phyloP scores from a whole-genome alignment of 192 early-diverging fungal species.

The Coemansia sp. region DNA sequence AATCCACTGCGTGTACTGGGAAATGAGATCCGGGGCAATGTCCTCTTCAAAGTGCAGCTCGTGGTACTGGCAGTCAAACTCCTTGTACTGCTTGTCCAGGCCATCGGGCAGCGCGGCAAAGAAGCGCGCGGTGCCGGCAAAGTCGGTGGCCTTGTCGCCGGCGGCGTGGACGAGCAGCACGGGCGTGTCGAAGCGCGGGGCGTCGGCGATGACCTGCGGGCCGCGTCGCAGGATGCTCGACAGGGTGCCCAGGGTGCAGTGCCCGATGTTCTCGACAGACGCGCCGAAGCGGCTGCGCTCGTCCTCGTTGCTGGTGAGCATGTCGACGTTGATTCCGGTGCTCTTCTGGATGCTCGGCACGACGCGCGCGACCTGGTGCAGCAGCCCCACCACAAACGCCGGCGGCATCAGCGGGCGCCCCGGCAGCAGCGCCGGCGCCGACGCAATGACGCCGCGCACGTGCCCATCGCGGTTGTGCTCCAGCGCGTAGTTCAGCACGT shows the following conservation, averaged over 20 bases:
- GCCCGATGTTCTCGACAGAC: constrained; percentile 24
- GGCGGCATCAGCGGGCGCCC: constrained; percentile 32
- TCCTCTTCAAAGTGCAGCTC: constrained; percentile 52
- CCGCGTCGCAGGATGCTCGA: constrained; percentile 31
- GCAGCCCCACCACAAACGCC: constrained; percentile 12
- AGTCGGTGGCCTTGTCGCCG: constrained; percentile 44
- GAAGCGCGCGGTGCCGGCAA: constrained; percentile 29
- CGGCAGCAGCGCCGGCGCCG: constrained; percentile 34
- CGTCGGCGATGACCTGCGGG: constrained; percentile 15
- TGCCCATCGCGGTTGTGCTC: constrained; percentile 17
- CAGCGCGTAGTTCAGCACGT: constrained; percentile 29
- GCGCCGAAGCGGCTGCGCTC: constrained; percentile 32
- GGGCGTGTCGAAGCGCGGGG: constrained; percentile 22
- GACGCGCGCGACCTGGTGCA: constrained; percentile 27
- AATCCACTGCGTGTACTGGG: constrained; percentile 42
- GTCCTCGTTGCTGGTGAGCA: constrained; percentile 41
- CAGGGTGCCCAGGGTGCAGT: constrained; percentile 36
- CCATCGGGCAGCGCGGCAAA: constrained; percentile 26
- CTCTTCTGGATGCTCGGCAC: constrained; percentile 35
- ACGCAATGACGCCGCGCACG: constrained; percentile 35
- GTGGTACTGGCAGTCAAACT: constrained; percentile 38
- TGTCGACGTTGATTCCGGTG: constrained; percentile 29
- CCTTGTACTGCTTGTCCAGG: constrained; percentile 49
- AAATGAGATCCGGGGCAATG: constrained; percentile 25
- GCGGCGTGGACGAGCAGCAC: constrained; percentile 45